Base-by-base conservation (phyloP, 495 filamentous ascomycete species). In the Penicillium bovifimosum region DNA sequence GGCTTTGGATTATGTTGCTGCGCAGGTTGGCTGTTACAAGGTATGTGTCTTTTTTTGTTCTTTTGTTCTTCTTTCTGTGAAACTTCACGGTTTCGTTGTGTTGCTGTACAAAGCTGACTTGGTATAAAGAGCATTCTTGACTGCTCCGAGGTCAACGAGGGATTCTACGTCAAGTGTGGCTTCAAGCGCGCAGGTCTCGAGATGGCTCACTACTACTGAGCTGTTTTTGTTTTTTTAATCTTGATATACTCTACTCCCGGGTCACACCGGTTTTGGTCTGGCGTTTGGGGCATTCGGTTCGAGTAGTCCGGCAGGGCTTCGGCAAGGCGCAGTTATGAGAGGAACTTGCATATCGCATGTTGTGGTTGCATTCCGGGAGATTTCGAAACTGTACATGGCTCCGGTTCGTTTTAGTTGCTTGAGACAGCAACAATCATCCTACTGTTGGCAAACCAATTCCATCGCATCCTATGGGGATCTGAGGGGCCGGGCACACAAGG, bases 101-200 rank as follows among this genome's bases (percentile, higher is more conserved):
- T 44, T 35, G 32, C n/a, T 31, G 13, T 10, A 38, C 17, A 10
- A 41, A 48, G 41, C 38, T 61, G 36, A 56, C 32, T 38, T 36
- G 20, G 47, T 31, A 29, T 56, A 27, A 46, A 84, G 83, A 80
- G 75, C 24, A 89, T 90, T 47, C 76, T 90, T 26, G 86, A 90
- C 55, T 90, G 86, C 66, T 85, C 81, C 8, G 85, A 89, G 64
- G 72, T 86, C 58, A 98, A 98, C 68, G 90, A 96, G 72, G 93
- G 91, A 13, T 98, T 98, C 76, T 98, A 98, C 68, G 82, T 96
- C 59, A 98, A 98, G 80, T 98, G 93, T 67, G 95, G 92, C 38
- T 97, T 95, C 70, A 88, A 89, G 71, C 76, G 91, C 41, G 95
- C 91, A 20, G 93, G 93, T 8, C 70, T 96, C 46, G 90, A 98